Base-by-base conservation (phyloP, 2,329 filamentous ascomycete genomes). In the Penicillium sp. region DNA sequence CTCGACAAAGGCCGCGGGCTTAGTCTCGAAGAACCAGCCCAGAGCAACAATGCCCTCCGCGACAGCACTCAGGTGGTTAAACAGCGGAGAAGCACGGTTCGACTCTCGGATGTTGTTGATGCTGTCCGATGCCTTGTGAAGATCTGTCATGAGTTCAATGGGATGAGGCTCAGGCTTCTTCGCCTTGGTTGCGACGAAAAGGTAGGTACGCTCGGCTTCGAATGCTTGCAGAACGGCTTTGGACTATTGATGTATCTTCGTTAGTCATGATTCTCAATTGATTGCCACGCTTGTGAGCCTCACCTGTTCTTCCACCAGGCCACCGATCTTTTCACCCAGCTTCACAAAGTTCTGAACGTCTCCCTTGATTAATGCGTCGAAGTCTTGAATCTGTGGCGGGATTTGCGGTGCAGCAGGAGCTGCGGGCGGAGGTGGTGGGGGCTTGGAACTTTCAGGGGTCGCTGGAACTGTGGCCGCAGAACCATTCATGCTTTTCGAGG, bases 1-100 rank as follows among this genome's bases (percentile, higher is more conserved):
- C 40, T 87, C 87, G 40, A 97, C 88, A 65, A 92, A 90, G 67
- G 94, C 92, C 58, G 84, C 86, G 2, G 94, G 94, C 68, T 91
- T 91, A 58, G 78, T 82, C 46, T 95, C 89, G 42, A 94, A 84
- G 51, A 97, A 89, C 94, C 94, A 99, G 27, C 89, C 90, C 52
- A 99, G 78, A 32, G 91, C 87, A 67, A 90, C 88, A 60, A 96
- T 92, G 60, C 92, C 92, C 68, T 97, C 93, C 1, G 91, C 86
- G 24, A 97, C 90, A 61, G 92, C 87, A 67, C 88, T 90, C 42
- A 99, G 78, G 61, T 97, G 90, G 62, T 89, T 88, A 68, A 90
- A 91, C 60, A 89, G 78, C 1, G 86, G 81, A 1, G 88, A 87
- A 7, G 84, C 84, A 36, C 91, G 85, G 72, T 95, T 95, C 52